These are phyloP conservation scores for Calocybe cyanea DNA, from an alignment of 768 basidiomycete genomes.

Conservation along the genomic window DNA sequence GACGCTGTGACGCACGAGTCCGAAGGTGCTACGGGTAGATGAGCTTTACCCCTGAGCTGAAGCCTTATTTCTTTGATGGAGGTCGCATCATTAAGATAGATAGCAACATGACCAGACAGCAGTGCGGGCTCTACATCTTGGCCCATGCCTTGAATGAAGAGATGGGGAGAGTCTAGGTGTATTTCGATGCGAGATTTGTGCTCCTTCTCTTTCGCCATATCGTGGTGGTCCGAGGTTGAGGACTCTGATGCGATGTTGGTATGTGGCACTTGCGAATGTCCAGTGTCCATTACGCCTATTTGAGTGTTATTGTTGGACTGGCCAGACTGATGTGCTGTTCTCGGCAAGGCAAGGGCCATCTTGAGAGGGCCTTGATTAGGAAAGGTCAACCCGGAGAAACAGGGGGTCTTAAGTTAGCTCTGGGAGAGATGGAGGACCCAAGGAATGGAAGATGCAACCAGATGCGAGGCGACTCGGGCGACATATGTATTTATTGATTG, in stretches of 20 bases:
- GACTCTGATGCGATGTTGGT: conserved; percentile 4
- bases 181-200: conserved; percentile 65
- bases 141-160: conserved; percentile 76
- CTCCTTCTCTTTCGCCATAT: conserved; percentile 43
- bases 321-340: conserved; percentile 12
- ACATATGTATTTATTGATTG: no score
- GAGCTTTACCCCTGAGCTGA: conserved; percentile 80
- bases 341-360: conserved; percentile 22
- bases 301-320: conserved; percentile 7
- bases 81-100: conserved; percentile 78
- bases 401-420: not conserved
- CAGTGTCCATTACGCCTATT: conserved; percentile 6
- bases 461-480: no score
- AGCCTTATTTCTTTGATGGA: conserved; percentile 83
- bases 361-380: conserved; percentile 1
- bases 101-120: conserved; percentile 76
- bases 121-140: conserved; percentile 79
- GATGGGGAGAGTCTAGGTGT: conserved; percentile 61
- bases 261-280: not conserved
- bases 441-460: not conserved
- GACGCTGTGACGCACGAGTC: conserved; percentile 51
- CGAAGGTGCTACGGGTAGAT: conserved; percentile 51
- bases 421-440: no score
- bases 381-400: conserved; percentile 1
- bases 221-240: conserved; percentile 14